Conservation (phyloP, 257 asterid species). For the Verbascum thapsus region DNA sequence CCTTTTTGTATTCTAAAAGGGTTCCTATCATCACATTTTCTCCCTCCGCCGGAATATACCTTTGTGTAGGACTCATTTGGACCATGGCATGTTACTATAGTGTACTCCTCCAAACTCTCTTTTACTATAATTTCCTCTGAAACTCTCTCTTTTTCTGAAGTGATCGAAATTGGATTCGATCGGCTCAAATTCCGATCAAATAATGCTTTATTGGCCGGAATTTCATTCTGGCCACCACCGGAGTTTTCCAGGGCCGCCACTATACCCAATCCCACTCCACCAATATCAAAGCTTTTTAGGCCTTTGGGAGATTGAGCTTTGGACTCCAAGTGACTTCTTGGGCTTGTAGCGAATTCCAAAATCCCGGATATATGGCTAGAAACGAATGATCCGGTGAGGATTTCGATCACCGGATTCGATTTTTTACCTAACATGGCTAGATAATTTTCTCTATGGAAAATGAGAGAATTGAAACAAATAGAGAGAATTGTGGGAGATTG, state of each 20-base stretch:
- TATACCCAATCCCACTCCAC: conserved; percentile 82
- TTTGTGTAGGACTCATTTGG: conserved; percentile 54
- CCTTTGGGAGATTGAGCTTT: conserved; percentile 61
- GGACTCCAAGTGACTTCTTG: conserved; percentile 49
- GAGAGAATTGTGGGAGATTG: too few relatives aligned
- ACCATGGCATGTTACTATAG: conserved; percentile 66
- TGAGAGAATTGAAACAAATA: conserved; percentile 7
- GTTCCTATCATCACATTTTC: conserved; percentile 23
- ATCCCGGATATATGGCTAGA: conserved; percentile 36
- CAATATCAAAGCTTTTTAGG: conserved; percentile 51
- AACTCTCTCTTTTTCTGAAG: background rate
- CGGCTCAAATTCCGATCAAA: conserved; percentile 50
- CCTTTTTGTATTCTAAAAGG: conserved; percentile 36
- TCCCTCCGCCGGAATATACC: conserved; percentile 48
- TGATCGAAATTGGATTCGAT: conserved; percentile 72
- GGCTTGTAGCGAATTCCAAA: conserved; percentile 34
- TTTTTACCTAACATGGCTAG: conserved; percentile 60
- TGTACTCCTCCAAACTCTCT: conserved; percentile 66
- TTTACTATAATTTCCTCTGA: conserved; percentile 31
- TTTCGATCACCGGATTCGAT: conserved; percentile 58
- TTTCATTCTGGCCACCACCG: conserved; percentile 29
- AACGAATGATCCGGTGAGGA: conserved; percentile 45
- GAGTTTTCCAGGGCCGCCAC: conserved; percentile 83
- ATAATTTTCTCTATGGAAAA: background rate
- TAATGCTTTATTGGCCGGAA: conserved; percentile 33